These are phyloP conservation scores for Fusarium austroafricanum DNA, from an alignment of 2,329 filamentous ascomycete species.

Conservation along the genomic window DNA sequence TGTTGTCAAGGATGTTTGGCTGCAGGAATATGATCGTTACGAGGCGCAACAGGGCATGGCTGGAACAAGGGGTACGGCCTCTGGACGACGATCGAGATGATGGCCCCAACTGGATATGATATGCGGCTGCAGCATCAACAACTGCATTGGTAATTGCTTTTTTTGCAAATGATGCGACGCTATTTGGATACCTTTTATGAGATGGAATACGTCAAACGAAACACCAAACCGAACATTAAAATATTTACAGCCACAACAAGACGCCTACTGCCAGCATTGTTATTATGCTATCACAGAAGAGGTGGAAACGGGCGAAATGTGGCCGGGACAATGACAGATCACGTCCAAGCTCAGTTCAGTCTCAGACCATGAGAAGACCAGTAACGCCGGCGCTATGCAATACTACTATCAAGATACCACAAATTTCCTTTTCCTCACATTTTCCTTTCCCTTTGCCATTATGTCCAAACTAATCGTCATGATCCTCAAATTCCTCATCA, in stretches of 20 bases:
- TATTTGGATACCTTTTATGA: constrained; percentile 31
- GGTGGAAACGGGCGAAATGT: constrained; percentile 20
- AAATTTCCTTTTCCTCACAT: constrained; percentile 27
- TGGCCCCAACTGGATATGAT: constrained; percentile 13
- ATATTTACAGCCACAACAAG: constrained; percentile 4
- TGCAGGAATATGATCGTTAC: constrained; percentile 67
- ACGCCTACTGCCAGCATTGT: constrained; percentile 1
- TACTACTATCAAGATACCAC: constrained; percentile 37
- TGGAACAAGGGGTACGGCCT: constrained; percentile 30
- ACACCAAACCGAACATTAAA: constrained; percentile 1
- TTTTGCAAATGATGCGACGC: constrained; percentile 4
- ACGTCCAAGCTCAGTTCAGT: constrained; percentile 30
- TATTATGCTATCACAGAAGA: constrained; percentile 26
- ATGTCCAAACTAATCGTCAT: constrained; percentile 39
- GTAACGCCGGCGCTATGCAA: constrained; percentile 50
- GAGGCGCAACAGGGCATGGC: constrained; percentile 58
- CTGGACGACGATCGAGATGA: constrained; percentile 35
- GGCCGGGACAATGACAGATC: constrained; percentile 13
- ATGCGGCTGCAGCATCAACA: no score
- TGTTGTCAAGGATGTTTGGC: constrained; percentile 66
- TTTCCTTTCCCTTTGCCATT: constrained; percentile 1
- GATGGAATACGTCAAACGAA: constrained; percentile 13
- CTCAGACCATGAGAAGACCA: constrained; percentile 38
- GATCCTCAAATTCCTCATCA: constrained; percentile 63
- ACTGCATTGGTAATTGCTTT: constrained; percentile 5